phyloP scores from a whole-genome alignment of 2,329 filamentous ascomycete species.

The Fusarium sp. region DNA sequence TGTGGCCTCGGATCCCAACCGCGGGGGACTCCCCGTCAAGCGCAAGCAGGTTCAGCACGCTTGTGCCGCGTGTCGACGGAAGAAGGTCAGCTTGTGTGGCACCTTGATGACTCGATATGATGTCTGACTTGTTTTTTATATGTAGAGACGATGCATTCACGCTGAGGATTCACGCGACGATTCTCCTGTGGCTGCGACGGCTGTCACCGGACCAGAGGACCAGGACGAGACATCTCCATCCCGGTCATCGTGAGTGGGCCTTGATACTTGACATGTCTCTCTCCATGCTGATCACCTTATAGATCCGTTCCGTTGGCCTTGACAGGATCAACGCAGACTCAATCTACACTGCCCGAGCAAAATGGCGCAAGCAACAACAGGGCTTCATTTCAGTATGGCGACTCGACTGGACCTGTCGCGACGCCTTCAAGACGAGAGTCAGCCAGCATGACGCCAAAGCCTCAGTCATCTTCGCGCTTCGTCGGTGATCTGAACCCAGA shows the following conservation, averaged over 20 bases:
- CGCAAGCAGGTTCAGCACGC: conserved; percentile 71
- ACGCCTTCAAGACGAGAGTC: conserved; percentile 27
- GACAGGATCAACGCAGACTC: conserved; percentile 9
- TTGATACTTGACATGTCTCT: background rate
- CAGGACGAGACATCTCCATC: conserved; percentile 44
- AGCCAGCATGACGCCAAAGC: conserved; percentile 36
- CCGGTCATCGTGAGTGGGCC: conserved; percentile 48
- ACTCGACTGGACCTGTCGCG: conserved; percentile 6
- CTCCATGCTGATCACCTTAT: conserved; percentile 4
- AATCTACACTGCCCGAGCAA: conserved; percentile 19
- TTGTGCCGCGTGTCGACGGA: conserved; percentile 66
- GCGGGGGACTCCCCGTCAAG: conserved; percentile 67
- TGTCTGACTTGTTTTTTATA: background rate
- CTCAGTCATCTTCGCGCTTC: conserved; percentile 58
- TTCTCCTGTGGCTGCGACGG: conserved; percentile 9
- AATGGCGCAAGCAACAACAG: conserved; percentile 14
- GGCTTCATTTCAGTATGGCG: conserved; percentile 25
- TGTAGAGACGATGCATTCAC: conserved; percentile 60
- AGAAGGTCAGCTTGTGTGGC: conserved; percentile 57
- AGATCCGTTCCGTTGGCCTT: conserved; percentile 28
- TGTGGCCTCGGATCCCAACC: conserved; percentile 64
- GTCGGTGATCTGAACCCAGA: conserved; percentile 72
- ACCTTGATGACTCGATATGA: background rate
- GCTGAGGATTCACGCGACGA: conserved; percentile 52
- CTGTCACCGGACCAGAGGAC: conserved; percentile 36